Percentiles rank a stretch among this genome's conserved stretches.
These are phyloP conservation scores for Yarrowia sp. DNA, from an alignment of 805 yeast species.

Conservation along the genomic window DNA sequence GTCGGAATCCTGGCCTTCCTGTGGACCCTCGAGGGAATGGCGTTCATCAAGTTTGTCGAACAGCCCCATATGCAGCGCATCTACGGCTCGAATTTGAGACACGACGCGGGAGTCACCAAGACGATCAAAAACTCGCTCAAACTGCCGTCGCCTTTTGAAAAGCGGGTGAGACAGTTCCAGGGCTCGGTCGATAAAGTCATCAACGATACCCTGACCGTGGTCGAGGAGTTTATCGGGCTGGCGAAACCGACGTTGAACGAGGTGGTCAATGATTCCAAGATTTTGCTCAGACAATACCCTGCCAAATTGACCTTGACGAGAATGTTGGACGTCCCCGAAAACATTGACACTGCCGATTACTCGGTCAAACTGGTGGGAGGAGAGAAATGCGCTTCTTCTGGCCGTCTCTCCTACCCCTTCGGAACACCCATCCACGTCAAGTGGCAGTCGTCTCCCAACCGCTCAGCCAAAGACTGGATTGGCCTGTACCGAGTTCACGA, in stretches of 20 bases:
- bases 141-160: constrained; percentile 46
- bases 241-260: constrained; percentile 47
- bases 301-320: constrained; percentile 49
- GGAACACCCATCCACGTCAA: constrained; percentile 63
- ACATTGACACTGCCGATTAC: constrained; percentile 45
- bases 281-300: constrained; percentile 51
- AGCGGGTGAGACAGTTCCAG: constrained; percentile 43
- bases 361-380: not conserved
- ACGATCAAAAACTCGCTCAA: constrained; percentile 50
- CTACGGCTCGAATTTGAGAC: constrained; percentile 69
- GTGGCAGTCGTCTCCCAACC: constrained; percentile 62
- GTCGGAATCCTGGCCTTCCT: constrained; percentile 61
- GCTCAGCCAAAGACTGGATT: constrained; percentile 70
- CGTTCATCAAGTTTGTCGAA: constrained; percentile 76
- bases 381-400: no score
- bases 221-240: constrained; percentile 55
- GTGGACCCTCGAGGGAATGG: constrained; percentile 71
- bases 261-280: constrained; percentile 48
- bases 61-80: constrained; percentile 77
- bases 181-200: constrained; percentile 54
- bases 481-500: constrained; percentile 72
- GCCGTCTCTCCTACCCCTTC: no score
- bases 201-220: constrained; percentile 53
- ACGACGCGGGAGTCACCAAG: constrained; percentile 57
- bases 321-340: constrained; percentile 45